These are phyloP conservation scores for Eutrema heterophyllum DNA, from an alignment of 345 rosid species.

Conservation along the genomic window DNA sequence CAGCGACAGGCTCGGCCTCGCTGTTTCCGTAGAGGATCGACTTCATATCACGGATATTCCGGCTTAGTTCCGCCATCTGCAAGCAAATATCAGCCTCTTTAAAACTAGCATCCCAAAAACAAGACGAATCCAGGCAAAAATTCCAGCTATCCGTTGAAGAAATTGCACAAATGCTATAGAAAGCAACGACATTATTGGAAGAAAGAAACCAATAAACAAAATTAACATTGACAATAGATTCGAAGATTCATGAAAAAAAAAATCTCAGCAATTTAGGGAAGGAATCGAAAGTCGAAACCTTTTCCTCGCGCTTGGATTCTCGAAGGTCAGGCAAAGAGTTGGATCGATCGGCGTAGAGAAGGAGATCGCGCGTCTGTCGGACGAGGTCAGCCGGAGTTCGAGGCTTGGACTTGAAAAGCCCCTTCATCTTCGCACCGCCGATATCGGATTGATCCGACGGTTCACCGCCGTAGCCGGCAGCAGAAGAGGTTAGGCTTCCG, in stretches of 20 bases:
- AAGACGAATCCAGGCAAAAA: neutral
- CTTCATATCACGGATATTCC: constrained; percentile 80
- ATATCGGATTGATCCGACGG: constrained; percentile 27
- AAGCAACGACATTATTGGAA: neutral
- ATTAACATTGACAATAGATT: neutral
- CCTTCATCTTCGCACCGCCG: constrained; percentile 59
- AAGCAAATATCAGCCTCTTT: neutral
- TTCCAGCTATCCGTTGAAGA: neutral
- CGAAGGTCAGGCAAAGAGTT: constrained; percentile 33
- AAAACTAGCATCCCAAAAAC: neutral
- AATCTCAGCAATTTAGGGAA: neutral
- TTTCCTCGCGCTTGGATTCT: constrained; percentile 65
- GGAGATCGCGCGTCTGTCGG: constrained; percentile 87
- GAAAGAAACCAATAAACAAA: neutral
- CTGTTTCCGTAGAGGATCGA: constrained; percentile 87
- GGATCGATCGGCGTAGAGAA: constrained; percentile 42
- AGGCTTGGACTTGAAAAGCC: constrained; percentile 81
- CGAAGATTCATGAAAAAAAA: neutral
- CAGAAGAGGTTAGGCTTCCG: constrained; percentile 8
- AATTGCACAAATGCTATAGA: neutral
- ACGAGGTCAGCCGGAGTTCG: constrained; percentile 83
- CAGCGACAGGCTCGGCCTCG: constrained; percentile 91
- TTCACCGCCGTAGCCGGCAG: constrained; percentile 19
- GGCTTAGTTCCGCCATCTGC: constrained; percentile 82
- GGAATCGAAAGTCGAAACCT: constrained; percentile 29